A percentile compares a stretch with the other conserved stretches of the same genome.
Conservation (phyloP, 768 basidiomycete species). For the Pleurotus sapidus region DNA sequence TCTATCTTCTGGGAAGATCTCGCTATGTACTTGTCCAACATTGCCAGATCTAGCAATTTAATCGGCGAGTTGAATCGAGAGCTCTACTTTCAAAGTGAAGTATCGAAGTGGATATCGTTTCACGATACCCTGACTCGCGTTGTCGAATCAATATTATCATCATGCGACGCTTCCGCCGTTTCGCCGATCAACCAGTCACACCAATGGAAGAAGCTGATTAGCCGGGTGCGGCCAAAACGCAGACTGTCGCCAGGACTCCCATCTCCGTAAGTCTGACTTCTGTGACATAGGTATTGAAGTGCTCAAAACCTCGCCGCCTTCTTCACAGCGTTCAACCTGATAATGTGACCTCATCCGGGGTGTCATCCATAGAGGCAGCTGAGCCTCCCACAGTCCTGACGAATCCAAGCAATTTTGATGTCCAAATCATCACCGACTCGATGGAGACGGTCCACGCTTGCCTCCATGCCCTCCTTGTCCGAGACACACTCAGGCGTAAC, state of each 20-base stretch:
- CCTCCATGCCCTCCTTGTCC: background rate
- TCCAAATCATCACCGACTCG: background rate
- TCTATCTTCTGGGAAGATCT: background rate
- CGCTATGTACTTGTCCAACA: background rate
- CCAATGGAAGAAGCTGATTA: background rate
- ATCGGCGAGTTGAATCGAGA: background rate
- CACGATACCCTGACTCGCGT: background rate
- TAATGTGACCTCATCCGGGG: background rate
- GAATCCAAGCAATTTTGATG: background rate
- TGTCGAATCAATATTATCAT: background rate
- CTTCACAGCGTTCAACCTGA: background rate
- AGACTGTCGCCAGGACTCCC: background rate
- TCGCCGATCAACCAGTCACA: background rate
- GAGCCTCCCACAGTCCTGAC: background rate
- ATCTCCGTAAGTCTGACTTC: too few relatives aligned
- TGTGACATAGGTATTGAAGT: background rate
- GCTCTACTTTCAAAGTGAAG: background rate
- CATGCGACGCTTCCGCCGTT: background rate
- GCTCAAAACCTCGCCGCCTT: background rate
- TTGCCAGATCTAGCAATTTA: background rate
- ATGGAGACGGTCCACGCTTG: background rate
- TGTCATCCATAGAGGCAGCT: background rate
- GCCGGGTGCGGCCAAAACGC: background rate
- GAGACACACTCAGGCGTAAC: too few relatives aligned
- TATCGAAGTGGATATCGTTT: background rate